These are phyloP conservation scores for Thymus mandschuricus DNA, from an alignment of 257 asterid species.

Conservation along the genomic window DNA sequence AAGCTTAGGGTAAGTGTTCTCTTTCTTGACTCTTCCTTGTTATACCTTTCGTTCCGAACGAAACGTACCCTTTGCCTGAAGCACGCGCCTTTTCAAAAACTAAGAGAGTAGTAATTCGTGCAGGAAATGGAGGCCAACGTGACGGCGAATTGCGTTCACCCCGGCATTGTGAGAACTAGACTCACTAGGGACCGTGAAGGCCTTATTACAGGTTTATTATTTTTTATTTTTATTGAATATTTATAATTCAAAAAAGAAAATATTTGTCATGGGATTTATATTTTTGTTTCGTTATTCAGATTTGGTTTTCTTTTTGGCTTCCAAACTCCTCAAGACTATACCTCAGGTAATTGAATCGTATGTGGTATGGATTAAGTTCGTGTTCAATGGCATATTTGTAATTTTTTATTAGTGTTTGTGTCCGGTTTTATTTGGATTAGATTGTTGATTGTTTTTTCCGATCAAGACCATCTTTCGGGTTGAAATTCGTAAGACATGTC, in stretches of 20 bases:
- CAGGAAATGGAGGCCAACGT: constrained; percentile 89
- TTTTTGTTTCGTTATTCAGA: background rate
- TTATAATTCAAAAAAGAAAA: background rate
- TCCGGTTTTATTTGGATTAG: too few relatives aligned
- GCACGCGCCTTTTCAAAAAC: too few relatives aligned
- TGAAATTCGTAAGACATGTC: too few relatives aligned
- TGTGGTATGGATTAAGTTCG: too few relatives aligned
- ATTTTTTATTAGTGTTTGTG: too few relatives aligned
- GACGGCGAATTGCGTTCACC: constrained; percentile 90
- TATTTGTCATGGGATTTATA: too few relatives aligned
- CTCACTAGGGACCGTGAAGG: constrained; percentile 97
- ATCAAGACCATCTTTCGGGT: too few relatives aligned
- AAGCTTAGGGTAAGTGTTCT: constrained; percentile 57
- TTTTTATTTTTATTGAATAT: background rate
- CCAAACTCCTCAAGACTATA: constrained; percentile 83
- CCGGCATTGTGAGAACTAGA: constrained; percentile 94
- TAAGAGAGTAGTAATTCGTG: constrained; percentile 28
- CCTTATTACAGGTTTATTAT: constrained; percentile 61
- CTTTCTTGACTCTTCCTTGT: too few relatives aligned
- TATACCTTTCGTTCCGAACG: background rate
- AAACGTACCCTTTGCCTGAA: too few relatives aligned
- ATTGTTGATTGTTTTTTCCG: too few relatives aligned
- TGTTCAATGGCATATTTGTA: too few relatives aligned
- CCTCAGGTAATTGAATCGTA: constrained; percentile 65
- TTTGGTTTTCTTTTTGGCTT: constrained; percentile 76